phyloP scores from a whole-genome alignment of 2,329 filamentous ascomycete genomes.

The Colletotrichum coccodes region DNA sequence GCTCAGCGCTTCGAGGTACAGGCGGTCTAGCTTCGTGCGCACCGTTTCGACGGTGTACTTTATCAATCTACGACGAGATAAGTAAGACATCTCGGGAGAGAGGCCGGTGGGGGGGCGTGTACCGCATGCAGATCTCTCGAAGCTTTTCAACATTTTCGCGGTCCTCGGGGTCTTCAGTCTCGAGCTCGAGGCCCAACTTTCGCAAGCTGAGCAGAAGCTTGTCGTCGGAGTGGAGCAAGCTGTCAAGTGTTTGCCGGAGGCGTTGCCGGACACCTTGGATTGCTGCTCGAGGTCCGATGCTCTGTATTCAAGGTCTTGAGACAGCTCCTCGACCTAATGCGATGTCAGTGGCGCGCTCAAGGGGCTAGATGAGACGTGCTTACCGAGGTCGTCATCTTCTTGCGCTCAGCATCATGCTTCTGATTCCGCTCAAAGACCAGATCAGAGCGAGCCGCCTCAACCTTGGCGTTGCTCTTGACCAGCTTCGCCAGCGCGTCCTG shows the following conservation, averaged over 20 bases:
- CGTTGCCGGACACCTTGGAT: slow-evolving; percentile 52
- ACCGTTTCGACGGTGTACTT: slow-evolving; percentile 66
- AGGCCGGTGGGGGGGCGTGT: slow-evolving; percentile 19
- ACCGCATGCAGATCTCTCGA: slow-evolving; percentile 67
- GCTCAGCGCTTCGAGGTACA: slow-evolving; percentile 61
- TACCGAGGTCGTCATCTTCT: slow-evolving; percentile 55
- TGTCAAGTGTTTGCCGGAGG: slow-evolving; percentile 60
- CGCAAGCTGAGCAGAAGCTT: slow-evolving; percentile 72
- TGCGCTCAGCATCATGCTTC: slow-evolving; percentile 52
- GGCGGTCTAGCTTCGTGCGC: slow-evolving; percentile 64
- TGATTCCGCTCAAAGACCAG: slow-evolving; percentile 47
- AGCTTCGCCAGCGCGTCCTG: slow-evolving; percentile 68
- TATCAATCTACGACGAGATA: slow-evolving; percentile 55
- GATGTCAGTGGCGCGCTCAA: background rate
- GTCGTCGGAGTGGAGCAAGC: slow-evolving; percentile 69
- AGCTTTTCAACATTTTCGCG: slow-evolving; percentile 64
- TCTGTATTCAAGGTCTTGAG: slow-evolving; percentile 56
- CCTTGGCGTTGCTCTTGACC: slow-evolving; percentile 53
- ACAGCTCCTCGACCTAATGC: slow-evolving; percentile 58
- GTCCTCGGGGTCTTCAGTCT: slow-evolving; percentile 61
- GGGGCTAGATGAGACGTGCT: slow-evolving; percentile 9
- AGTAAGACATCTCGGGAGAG: background rate
- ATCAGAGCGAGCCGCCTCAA: slow-evolving; percentile 44
- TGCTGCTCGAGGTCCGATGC: slow-evolving; percentile 63
- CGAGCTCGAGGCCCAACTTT: slow-evolving; percentile 71